phyloP scores from a whole-genome alignment of 257 asterid genomes.

The Capsicum pubescens region DNA sequence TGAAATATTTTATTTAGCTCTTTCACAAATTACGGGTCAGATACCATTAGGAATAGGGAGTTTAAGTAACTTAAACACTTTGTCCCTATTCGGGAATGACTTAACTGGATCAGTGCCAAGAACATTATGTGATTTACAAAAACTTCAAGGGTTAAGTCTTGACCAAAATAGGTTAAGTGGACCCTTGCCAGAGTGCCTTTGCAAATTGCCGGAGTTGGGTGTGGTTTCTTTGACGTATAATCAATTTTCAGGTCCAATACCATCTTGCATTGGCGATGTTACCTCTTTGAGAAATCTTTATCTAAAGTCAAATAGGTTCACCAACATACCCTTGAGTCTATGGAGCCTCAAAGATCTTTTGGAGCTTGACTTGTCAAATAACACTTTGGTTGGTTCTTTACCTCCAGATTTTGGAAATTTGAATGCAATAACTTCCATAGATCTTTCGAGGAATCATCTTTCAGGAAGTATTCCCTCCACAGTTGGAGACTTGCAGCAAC shows the following conservation, averaged over 20 bases:
- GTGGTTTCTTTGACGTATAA: conserved; percentile 29
- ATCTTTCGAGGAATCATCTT: conserved; percentile 42
- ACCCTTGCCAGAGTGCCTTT: conserved; percentile 35
- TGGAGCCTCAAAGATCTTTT: conserved; percentile 43
- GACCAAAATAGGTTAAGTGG: conserved; percentile 34
- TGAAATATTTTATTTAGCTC: conserved; percentile 31
- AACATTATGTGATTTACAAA: conserved; percentile 31
- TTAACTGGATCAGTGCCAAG: conserved; percentile 40
- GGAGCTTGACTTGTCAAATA: conserved; percentile 37
- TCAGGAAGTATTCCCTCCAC: conserved; percentile 42
- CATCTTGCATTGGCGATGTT: conserved; percentile 41
- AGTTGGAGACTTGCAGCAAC: conserved; percentile 33
- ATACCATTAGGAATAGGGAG: conserved; percentile 47
- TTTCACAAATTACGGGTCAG: conserved; percentile 31
- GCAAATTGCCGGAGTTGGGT: conserved; percentile 37
- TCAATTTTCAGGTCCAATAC: conserved; percentile 38
- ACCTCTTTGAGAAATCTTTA: conserved; percentile 31
- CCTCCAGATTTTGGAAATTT: conserved; percentile 39
- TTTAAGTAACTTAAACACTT: conserved; percentile 40
- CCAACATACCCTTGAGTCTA: conserved; percentile 40
- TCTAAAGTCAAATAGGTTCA: conserved; percentile 38
- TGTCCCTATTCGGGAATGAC: conserved; percentile 34
- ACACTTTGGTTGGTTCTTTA: conserved; percentile 42
- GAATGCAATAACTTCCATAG: conserved; percentile 31
- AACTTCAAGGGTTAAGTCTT: conserved; percentile 33